A percentile compares a stretch with the other conserved stretches of the same genome.
Conservation (phyloP, 176 grass and related monocot species). For the bread wheat (Triticum aestivum) region DNA sequence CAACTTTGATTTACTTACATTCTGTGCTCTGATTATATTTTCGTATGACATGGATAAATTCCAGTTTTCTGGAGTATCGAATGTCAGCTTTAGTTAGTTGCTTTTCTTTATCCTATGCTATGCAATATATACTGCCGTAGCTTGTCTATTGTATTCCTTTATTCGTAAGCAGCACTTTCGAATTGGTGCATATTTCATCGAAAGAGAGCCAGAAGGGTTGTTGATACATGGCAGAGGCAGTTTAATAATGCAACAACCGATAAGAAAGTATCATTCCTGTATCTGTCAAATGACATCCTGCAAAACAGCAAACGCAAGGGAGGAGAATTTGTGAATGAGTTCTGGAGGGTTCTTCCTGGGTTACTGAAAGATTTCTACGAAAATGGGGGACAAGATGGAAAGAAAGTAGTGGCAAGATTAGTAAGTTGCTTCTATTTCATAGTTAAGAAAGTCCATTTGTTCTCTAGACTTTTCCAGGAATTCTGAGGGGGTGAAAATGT, state of each 20-base stretch:
- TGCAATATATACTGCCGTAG: background rate
- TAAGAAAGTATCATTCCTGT: constrained; percentile 79
- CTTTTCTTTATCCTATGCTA: constrained; percentile 17
- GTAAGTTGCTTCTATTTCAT: constrained; percentile 53
- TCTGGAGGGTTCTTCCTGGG: constrained; percentile 93
- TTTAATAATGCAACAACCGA: constrained; percentile 67
- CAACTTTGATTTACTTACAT: background rate
- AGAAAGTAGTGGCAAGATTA: constrained; percentile 90
- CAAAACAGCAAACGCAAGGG: constrained; percentile 98
- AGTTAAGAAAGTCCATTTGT: constrained; percentile 21
- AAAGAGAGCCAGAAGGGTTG: constrained; percentile 90
- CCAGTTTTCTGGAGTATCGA: constrained; percentile 12
- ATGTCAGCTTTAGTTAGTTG: constrained; percentile 2
- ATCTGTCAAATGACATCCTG: constrained; percentile 95
- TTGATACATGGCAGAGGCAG: constrained; percentile 85
- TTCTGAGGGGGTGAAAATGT: background rate
- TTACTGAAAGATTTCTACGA: constrained; percentile 75
- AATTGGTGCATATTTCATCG: constrained; percentile 93
- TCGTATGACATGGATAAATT: background rate
- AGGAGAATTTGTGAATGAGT: constrained; percentile 93
- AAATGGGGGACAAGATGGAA: constrained; percentile 64
- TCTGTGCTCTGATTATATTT: constrained; percentile 8
- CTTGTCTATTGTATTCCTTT: constrained; percentile 55
- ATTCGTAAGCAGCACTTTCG: constrained; percentile 75
- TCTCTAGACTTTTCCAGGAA: constrained; percentile 23